Conservation (phyloP, 495 filamentous ascomycete species). For the Darksidea phi region DNA sequence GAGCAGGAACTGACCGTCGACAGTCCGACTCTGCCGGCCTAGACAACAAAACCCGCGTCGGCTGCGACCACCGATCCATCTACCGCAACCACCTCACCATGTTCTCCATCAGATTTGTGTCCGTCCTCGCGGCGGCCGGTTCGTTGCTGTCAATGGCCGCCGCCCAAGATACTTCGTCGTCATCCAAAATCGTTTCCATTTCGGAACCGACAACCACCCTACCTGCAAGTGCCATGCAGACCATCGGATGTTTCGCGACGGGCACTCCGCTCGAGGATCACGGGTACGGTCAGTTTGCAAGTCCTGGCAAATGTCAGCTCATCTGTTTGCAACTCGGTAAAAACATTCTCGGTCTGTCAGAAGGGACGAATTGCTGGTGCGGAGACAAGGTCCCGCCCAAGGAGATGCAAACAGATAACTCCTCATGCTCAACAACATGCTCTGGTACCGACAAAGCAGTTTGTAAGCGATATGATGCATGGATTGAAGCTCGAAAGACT, state of each 20-base stretch:
- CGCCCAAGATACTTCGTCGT: not conserved
- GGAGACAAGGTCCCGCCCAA: conserved; percentile 58
- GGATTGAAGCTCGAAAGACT: not conserved
- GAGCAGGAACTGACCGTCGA: conserved; percentile 8
- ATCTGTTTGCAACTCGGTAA: conserved; percentile 40
- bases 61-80: not conserved
- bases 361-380: conserved; percentile 58
- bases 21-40: conserved; percentile 14
- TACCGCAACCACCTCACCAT: conserved; percentile 18
- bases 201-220: conserved; percentile 24
- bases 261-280: conserved; percentile 41
- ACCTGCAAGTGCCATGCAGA: conserved; percentile 25
- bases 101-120: conserved; percentile 27
- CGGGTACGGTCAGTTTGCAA: conserved; percentile 43
- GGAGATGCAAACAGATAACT: conserved; percentile 48
- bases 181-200: conserved; percentile 16
- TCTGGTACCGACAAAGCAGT: conserved; percentile 52
- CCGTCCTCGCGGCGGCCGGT: conserved; percentile 25
- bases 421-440: conserved; percentile 57
- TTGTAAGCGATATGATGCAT: conserved; percentile 53
- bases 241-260: conserved; percentile 48
- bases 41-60: conserved; percentile 8
- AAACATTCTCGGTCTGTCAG: conserved; percentile 46
- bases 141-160: conserved; percentile 24
- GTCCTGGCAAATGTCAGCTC: conserved; percentile 45